Percentiles rank a stretch among this genome's conserved stretches.
Evolutionary conservation across 1,284 basidiomycete genomes (phyloP).

Genomic region (Dichomitus squalens): DNA sequence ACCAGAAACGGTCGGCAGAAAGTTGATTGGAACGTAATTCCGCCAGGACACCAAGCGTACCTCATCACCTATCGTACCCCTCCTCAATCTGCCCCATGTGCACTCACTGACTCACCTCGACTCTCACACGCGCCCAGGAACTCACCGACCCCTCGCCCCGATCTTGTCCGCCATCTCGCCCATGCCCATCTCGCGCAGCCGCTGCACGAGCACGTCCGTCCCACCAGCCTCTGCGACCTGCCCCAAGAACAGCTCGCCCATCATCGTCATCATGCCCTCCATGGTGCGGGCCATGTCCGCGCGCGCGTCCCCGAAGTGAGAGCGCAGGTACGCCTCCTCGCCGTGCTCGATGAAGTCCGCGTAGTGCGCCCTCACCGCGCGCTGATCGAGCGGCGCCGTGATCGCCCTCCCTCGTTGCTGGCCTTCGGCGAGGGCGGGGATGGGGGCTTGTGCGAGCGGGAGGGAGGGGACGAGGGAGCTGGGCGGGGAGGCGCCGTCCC

Average conservation of each 20-base stretch:
- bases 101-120: too few species aligned
- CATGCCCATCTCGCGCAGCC: conserved; percentile 8
- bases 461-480: conserved; percentile 1
- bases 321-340: conserved; percentile 10
- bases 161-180: conserved; percentile 16
- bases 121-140: too few species aligned
- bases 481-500: conserved; percentile 6
- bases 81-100: too few species aligned
- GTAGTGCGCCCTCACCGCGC: conserved; percentile 7
- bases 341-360: conserved; percentile 15
- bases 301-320: conserved; percentile 13
- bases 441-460: neutral
- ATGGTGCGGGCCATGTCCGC: neutral
- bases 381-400: conserved; percentile 10
- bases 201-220: conserved; percentile 8
- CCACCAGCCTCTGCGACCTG: conserved; percentile 11
- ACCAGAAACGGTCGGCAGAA: too few species aligned
- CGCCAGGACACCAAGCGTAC: too few species aligned
- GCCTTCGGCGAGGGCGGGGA: neutral
- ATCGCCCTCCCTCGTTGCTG: neutral
- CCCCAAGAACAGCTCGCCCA: conserved; percentile 14
- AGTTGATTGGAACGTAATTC: too few species aligned
- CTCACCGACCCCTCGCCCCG: neutral
- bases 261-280: conserved; percentile 2
- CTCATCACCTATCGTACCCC: too few species aligned